phyloP scores from a whole-genome alignment of 2,329 filamentous ascomycete genomes.

The Fusarium scirpi region DNA sequence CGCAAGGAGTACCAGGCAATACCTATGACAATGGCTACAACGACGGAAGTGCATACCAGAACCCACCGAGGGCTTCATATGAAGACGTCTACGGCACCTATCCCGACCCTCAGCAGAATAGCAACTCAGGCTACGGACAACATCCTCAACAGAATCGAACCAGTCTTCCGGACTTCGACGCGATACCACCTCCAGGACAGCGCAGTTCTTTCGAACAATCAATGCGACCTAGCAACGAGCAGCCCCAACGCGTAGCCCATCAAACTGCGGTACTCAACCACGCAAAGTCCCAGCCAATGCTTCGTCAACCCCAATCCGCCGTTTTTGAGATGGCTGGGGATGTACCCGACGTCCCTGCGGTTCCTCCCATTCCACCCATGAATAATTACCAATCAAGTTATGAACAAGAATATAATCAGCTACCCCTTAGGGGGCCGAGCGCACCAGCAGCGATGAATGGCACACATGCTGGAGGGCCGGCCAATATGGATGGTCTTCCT shows the following conservation, averaged over 20 bases:
- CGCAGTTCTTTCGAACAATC: conserved; percentile 63
- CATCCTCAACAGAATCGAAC: conserved; percentile 40
- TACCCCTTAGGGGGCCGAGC: conserved; percentile 49
- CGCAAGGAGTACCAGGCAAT: conserved; percentile 54
- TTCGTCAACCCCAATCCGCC: conserved; percentile 73
- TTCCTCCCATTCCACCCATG: conserved; percentile 50
- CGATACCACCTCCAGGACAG: conserved; percentile 49
- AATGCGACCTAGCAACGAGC: conserved; percentile 56
- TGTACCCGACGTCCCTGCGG: conserved; percentile 66
- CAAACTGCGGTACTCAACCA: conserved; percentile 67
- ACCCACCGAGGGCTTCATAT: conserved; percentile 53
- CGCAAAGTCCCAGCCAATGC: conserved; percentile 75
- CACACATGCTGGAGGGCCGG: conserved; percentile 27
- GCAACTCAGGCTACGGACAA: conserved; percentile 42
- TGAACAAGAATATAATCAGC: conserved; percentile 42
- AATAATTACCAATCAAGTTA: conserved; percentile 49
- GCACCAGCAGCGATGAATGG: conserved; percentile 44
- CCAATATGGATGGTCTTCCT: conserved; percentile 62
- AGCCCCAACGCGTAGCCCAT: conserved; percentile 62
- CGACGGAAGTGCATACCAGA: conserved; percentile 47
- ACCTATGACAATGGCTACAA: conserved; percentile 51
- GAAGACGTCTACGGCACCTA: conserved; percentile 69
- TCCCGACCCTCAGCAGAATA: conserved; percentile 57
- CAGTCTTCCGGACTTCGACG: conserved; percentile 59
- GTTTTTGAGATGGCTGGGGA: conserved; percentile 80